Conservation (phyloP, 1,139 yeast genomes). For the Hyphopichia burtonii region DNA sequence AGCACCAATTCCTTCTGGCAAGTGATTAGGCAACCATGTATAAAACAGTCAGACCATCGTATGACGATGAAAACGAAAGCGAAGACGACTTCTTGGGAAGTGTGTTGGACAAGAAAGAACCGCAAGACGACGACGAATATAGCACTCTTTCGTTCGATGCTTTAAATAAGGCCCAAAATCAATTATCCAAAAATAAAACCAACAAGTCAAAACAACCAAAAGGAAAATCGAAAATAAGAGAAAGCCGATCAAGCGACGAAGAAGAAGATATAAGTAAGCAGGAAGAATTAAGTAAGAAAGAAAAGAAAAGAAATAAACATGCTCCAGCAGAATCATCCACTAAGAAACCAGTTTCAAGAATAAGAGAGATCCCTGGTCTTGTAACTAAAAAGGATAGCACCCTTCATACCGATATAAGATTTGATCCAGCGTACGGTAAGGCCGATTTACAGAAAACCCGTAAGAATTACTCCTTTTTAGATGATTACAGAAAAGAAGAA, state of each 20-base stretch:
- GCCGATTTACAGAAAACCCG: conserved; percentile 68
- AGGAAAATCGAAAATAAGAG: conserved; percentile 2
- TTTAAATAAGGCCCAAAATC: conserved; percentile 54
- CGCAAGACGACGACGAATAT: conserved; percentile 7
- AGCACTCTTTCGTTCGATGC: conserved; percentile 56
- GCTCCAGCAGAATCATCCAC: conserved; percentile 79
- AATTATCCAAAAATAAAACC: conserved; percentile 31
- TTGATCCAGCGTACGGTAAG: conserved; percentile 85
- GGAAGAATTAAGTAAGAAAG: not conserved
- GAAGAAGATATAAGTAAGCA: not conserved
- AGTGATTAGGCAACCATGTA: too few species aligned
- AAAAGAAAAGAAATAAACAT: conserved; percentile 55
- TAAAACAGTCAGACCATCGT: conserved; percentile 9
- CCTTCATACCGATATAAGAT: conserved; percentile 76
- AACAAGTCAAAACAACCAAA: conserved; percentile 1
- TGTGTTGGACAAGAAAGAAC: not conserved
- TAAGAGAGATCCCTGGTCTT: conserved; percentile 77
- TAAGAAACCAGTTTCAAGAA: conserved; percentile 65
- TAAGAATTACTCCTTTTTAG: conserved; percentile 78
- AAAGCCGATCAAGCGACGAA: not conserved
- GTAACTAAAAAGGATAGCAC: conserved; percentile 40
- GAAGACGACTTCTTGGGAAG: conserved; percentile 5
- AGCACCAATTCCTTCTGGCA: too few species aligned
- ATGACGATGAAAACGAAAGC: conserved; percentile 7
- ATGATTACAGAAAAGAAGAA: conserved; percentile 79